These are phyloP conservation scores for Bruguiera parviflora DNA, from an alignment of 345 rosid species.

Conservation along the genomic window DNA sequence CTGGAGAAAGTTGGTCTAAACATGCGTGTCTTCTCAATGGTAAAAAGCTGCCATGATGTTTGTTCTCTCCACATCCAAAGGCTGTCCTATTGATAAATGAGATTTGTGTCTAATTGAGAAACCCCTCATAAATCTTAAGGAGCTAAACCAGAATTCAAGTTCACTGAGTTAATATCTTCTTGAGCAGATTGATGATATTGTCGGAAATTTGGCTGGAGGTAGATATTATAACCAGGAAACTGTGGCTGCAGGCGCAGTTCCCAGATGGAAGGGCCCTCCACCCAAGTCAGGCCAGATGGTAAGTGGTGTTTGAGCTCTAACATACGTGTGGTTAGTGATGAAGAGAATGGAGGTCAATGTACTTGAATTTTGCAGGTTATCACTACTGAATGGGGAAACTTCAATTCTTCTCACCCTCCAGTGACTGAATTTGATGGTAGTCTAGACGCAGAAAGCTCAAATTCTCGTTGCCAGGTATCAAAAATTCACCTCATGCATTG, in stretches of 20 bases:
- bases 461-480: conserved; percentile 44
- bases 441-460: conserved; percentile 50
- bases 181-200: conserved; percentile 47
- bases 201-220: conserved; percentile 62
- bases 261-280: conserved; percentile 31
- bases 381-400: conserved; percentile 61
- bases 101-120: background rate
- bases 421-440: conserved; percentile 48
- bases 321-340: background rate
- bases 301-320: conserved; percentile 1
- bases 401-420: conserved; percentile 50
- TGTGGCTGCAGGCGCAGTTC: conserved; percentile 48
- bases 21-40: conserved; percentile 28
- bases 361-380: conserved; percentile 40
- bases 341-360: conserved; percentile 2
- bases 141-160: background rate
- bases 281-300: conserved; percentile 47
- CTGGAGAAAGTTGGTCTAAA: conserved; percentile 40
- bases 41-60: background rate
- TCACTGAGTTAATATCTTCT: background rate
- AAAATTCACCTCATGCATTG: background rate
- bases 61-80: background rate
- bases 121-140: background rate
- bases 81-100: background rate
- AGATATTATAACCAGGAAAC: conserved; percentile 49